These are phyloP conservation scores for Salix udensis DNA, from an alignment of 345 rosid species.

Conservation along the genomic window DNA sequence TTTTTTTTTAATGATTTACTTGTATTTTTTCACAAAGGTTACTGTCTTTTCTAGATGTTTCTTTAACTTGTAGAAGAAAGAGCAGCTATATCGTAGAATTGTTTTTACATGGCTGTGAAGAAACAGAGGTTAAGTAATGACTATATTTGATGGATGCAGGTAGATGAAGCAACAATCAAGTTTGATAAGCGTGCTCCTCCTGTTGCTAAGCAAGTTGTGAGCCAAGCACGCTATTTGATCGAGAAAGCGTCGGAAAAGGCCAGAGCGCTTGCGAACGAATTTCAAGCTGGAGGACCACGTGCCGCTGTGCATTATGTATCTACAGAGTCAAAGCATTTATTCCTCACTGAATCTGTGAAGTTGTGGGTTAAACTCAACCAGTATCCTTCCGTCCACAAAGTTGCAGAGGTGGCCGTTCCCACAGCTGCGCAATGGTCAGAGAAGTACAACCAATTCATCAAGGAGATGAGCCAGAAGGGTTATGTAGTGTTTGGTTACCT, in stretches of 20 bases:
- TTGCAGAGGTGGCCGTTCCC: conserved; percentile 49
- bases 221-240: conserved; percentile 37
- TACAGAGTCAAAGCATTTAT: conserved; percentile 46
- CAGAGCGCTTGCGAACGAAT: conserved; percentile 46
- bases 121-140: not conserved
- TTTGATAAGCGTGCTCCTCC: conserved; percentile 75
- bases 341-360: conserved; percentile 50
- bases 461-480: conserved; percentile 53
- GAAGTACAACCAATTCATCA: conserved; percentile 48
- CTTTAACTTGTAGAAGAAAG: too few relatives aligned
- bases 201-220: conserved; percentile 46
- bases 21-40: too few relatives aligned
- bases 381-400: conserved; percentile 44
- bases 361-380: conserved; percentile 50
- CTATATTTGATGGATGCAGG: conserved; percentile 38
- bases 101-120: too few relatives aligned
- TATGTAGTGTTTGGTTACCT: conserved; percentile 44
- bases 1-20: too few relatives aligned
- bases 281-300: conserved; percentile 50
- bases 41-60: too few relatives aligned
- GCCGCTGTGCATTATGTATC: conserved; percentile 54
- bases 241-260: conserved; percentile 43
- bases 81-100: too few relatives aligned
- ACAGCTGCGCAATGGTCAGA: conserved; percentile 49
- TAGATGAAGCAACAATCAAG: conserved; percentile 50